phyloP scores from a whole-genome alignment of 441 rosid species.

The Syzygium malaccense region DNA sequence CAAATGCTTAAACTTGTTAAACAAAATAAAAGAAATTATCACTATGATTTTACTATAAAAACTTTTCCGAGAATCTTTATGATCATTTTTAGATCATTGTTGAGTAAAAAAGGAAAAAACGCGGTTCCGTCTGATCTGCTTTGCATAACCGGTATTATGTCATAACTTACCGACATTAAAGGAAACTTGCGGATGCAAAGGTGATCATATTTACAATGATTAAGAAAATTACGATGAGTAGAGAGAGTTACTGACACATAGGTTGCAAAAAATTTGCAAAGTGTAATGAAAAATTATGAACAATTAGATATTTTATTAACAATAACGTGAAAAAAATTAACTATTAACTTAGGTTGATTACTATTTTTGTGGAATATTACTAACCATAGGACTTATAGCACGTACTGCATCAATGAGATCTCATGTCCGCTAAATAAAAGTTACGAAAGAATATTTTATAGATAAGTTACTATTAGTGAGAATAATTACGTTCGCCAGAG shows the following conservation, averaged over 20 bases:
- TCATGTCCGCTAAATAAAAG: not conserved
- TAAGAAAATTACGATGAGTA: not conserved
- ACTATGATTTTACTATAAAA: not conserved
- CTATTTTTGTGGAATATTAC: not conserved
- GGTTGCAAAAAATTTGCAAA: not conserved
- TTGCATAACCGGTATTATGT: not conserved
- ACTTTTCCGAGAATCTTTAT: not conserved
- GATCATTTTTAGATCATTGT: not conserved
- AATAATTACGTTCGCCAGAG: not conserved
- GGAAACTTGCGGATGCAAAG: not conserved
- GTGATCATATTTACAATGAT: not conserved
- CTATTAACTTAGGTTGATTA: not conserved
- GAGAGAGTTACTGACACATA: not conserved
- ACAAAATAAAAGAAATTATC: not conserved
- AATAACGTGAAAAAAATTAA: not conserved
- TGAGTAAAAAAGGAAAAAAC: not conserved
- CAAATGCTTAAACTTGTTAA: not conserved
- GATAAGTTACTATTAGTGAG: not conserved
- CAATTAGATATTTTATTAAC: not conserved
- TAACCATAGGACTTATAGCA: not conserved
- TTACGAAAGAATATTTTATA: not conserved
- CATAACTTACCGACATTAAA: not conserved
- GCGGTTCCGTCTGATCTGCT: not conserved
- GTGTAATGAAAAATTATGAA: not conserved
- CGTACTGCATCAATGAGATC: not conserved